Percentiles rank a stretch among this genome's conserved stretches.
phyloP scores from a whole-genome alignment of 805 yeast genomes.

The Metschnikowia drakensbergensis region DNA sequence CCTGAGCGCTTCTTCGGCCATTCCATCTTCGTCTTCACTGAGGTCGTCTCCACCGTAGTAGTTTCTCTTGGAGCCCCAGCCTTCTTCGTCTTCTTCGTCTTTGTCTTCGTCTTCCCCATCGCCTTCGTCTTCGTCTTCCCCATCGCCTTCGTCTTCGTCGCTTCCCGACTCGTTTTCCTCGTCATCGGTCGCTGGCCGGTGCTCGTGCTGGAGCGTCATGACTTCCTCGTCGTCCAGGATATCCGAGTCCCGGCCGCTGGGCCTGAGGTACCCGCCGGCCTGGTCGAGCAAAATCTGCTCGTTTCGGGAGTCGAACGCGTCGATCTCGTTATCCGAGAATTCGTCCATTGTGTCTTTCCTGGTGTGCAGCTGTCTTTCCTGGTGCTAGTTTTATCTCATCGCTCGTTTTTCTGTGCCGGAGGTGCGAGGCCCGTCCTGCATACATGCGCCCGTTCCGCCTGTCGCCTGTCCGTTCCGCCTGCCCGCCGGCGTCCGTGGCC shows the following conservation, averaged over 20 bases:
- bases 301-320: slow-evolving; percentile 57
- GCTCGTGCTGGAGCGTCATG: slow-evolving; percentile 29
- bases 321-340: slow-evolving; percentile 50
- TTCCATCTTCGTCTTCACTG: slow-evolving; percentile 71
- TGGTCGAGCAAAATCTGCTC: slow-evolving; percentile 55
- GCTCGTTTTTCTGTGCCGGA: slow-evolving; percentile 4
- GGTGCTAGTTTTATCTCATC: slow-evolving; percentile 2
- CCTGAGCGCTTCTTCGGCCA: slow-evolving; percentile 84
- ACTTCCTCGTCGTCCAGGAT: slow-evolving; percentile 56
- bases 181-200: slow-evolving; percentile 17
- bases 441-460: background rate
- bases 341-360: slow-evolving; percentile 8
- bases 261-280: slow-evolving; percentile 44
- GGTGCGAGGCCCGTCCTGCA: slow-evolving; percentile 1
- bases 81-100: slow-evolving; percentile 39
- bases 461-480: no score
- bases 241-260: slow-evolving; percentile 24
- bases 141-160: slow-evolving; percentile 16
- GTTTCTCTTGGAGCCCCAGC: slow-evolving; percentile 44
- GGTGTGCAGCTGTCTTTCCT: no score
- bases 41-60: slow-evolving; percentile 61
- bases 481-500: no score
- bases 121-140: slow-evolving; percentile 48
- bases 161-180: slow-evolving; percentile 6
- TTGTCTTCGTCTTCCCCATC: slow-evolving; percentile 49